phyloP scores from a whole-genome alignment of 352 stramenopile species.

The Globisporangium cederbergense region DNA sequence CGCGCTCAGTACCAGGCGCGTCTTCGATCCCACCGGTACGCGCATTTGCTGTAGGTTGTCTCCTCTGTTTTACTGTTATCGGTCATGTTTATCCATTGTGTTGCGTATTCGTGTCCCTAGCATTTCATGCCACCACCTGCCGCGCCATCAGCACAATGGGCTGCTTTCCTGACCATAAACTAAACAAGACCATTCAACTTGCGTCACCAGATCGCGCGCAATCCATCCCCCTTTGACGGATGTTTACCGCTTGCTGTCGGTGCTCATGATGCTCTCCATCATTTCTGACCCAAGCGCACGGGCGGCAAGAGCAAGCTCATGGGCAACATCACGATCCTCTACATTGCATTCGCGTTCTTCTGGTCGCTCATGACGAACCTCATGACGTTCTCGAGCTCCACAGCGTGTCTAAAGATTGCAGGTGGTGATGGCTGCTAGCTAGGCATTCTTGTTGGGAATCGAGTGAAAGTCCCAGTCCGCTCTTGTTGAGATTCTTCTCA shows the following conservation, averaged over 20 bases:
- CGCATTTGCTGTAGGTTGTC: background rate
- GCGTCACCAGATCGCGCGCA: no score
- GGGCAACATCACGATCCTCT: slow-evolving; percentile 17
- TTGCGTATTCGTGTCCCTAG: background rate
- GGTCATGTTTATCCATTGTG: background rate
- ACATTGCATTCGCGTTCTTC: slow-evolving; percentile 17
- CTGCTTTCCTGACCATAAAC: slow-evolving; percentile 7
- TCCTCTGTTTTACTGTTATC: background rate
- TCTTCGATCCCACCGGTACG: slow-evolving; percentile 33
- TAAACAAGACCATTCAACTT: background rate
- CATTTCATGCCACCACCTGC: slow-evolving; percentile 14
- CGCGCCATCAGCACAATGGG: slow-evolving; percentile 12
- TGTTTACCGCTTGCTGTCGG: background rate
- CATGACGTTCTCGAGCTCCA: slow-evolving; percentile 20
- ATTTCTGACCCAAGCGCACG: slow-evolving; percentile 19
- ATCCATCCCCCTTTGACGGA: background rate
- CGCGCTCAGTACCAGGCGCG: slow-evolving; percentile 16
- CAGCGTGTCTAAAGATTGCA: slow-evolving; percentile 13
- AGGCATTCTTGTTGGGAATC: no score
- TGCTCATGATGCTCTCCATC: background rate
- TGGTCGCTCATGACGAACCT: slow-evolving; percentile 27
- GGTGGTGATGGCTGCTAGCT: slow-evolving; percentile 5
- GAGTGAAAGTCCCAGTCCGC: no score
- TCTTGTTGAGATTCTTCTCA: no score
- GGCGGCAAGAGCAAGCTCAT: slow-evolving; percentile 21